Percentiles rank a stretch among this genome's conserved stretches.
Evolutionary conservation across 169 alveolate genomes (phyloP).

Genomic region (Plasmodium falciparum): DNA sequence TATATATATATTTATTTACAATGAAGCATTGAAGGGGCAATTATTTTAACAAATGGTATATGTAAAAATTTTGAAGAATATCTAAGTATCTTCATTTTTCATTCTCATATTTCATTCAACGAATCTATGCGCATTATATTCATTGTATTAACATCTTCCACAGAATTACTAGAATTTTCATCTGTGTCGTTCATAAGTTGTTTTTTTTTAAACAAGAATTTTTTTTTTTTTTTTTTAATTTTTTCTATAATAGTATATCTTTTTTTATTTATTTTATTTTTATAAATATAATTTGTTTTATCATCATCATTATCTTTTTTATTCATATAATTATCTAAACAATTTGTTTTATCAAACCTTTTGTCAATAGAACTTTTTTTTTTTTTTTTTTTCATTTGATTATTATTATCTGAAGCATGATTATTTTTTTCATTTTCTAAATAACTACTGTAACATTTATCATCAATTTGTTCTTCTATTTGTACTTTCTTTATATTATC

Average conservation of each 20-base stretch:
- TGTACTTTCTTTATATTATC: background rate
- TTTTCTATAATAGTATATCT: conserved; percentile 46
- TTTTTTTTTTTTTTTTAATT: conserved; percentile 35
- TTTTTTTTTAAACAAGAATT: conserved; percentile 6
- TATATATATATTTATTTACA: background rate
- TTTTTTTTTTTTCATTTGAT: background rate
- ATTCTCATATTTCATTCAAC: conserved; percentile 19
- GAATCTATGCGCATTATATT: conserved; percentile 73
- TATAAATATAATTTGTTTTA: conserved; percentile 20
- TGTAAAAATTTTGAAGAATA: background rate
- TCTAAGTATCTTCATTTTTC: background rate
- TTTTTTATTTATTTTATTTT: conserved; percentile 42
- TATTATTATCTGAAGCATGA: conserved; percentile 19
- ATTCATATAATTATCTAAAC: background rate
- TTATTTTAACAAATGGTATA: background rate
- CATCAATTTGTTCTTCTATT: background rate
- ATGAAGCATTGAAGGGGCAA: background rate
- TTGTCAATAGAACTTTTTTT: background rate
- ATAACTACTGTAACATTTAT: background rate
- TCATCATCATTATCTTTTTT: conserved; percentile 1
- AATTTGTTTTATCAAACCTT: too few species aligned
- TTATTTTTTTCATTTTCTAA: conserved; percentile 1
- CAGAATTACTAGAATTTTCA: conserved; percentile 51
- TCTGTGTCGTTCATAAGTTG: conserved; percentile 1
- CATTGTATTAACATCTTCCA: conserved; percentile 40